Conservation (phyloP, 75 land plant species). For the Pseudotsuga menziesii region DNA sequence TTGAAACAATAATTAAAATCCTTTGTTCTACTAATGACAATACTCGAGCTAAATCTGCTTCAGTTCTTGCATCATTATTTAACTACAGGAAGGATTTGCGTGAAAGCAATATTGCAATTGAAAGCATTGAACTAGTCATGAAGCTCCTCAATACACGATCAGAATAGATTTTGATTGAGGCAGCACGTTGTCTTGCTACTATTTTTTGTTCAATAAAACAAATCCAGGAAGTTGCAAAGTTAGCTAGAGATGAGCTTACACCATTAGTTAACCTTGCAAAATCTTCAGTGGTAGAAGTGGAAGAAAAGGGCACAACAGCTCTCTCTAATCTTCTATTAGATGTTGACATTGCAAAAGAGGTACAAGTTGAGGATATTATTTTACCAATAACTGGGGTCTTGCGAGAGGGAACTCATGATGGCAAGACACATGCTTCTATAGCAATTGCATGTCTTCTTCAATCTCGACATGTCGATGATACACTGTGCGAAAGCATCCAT, state of each 20-base stretch:
- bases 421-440: too few species aligned
- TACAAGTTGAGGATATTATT: too few species aligned
- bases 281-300: conserved; percentile 59
- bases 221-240: conserved; percentile 60
- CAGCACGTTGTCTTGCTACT: conserved; percentile 82
- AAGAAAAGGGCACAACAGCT: conserved; percentile 30
- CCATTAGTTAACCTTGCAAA: conserved; percentile 62
- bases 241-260: conserved; percentile 59
- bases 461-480: too few species aligned
- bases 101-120: conserved; percentile 72
- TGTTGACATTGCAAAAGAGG: too few species aligned
- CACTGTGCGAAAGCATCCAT: too few species aligned
- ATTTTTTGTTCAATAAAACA: conserved; percentile 75
- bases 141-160: conserved; percentile 60
- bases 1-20: conserved; percentile 17
- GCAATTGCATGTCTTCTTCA: too few species aligned
- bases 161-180: conserved; percentile 56
- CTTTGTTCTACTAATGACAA: conserved; percentile 49
- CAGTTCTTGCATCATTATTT: too few species aligned
- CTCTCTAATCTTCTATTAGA: too few species aligned
- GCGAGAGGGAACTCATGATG: too few species aligned
- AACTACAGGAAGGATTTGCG: conserved; percentile 50
- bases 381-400: too few species aligned
- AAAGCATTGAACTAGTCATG: conserved; percentile 48
- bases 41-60: conserved; percentile 76